Evolutionary conservation across 768 basidiomycete species (phyloP), one percentile per base, ranked within the genome.

Genomic region (Xerocomellus amylosporus): DNA sequence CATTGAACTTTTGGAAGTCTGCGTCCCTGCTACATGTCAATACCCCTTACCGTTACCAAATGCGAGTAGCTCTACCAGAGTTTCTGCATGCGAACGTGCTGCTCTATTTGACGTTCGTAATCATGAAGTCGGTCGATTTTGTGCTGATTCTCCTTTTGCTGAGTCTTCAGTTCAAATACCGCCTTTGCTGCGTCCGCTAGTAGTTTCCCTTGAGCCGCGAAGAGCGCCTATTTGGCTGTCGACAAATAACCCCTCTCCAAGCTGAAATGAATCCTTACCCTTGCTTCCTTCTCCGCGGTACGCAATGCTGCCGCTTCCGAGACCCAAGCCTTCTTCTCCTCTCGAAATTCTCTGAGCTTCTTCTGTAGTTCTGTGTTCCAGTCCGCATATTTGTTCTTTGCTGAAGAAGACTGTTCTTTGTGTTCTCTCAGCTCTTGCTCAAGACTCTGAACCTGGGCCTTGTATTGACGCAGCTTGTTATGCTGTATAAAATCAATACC

Each of bases 41-140:
- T 36, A 39, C 47, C 15, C 37, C 36, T 38, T 53, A 46, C 30
- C 1, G 22, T 38, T 22, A 38, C n/a, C 6, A 33, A n/a, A 4
- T 22, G 22, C 9, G n/a, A 42, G 19, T 28, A 1, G 12, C 70
- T 82, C 30, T 68, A 90, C 93, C 93, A 96, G 60, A 93, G 71
- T 47, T 80, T 78, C 64, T 92, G 88, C 64, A 88, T 80, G 52
- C 84, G 82, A 40, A 86, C 74, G 55, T 91, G 80, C 63, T 93
- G 89, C 49, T 90, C 86, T 42, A 96, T 91, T 61, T 90, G 87
- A n/a, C 74, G 76, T 66, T 97, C 93, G 60, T 94, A 96, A 68
- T 96, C 92, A 46, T 78, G 74, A 40, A 96, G 75, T 17, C 88
- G 81, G 56, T 86, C 84, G 13, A 96, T 81, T 65, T 94, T 94